Conservation (phyloP, 2,329 filamentous ascomycete species). For the Pseudogymnoascus sp. region DNA sequence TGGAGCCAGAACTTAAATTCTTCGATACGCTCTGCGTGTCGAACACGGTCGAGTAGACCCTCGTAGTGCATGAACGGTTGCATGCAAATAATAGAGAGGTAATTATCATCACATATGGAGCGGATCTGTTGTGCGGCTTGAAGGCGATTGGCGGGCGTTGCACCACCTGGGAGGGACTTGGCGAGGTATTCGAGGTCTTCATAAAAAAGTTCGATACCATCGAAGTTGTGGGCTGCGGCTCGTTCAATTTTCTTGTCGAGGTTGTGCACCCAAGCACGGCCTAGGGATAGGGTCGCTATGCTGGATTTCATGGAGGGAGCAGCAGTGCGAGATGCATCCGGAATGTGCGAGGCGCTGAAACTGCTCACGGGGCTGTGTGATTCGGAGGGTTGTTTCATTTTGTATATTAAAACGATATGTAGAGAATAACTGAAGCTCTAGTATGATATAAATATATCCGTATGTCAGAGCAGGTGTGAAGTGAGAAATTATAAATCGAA, state of each 20-base stretch:
- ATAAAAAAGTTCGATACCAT: constrained; percentile 70
- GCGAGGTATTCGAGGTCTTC: constrained; percentile 66
- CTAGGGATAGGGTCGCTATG: constrained; percentile 37
- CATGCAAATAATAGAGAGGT: constrained; percentile 47
- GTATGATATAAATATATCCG: background rate
- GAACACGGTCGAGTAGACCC: constrained; percentile 63
- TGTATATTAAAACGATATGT: background rate
- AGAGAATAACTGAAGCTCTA: background rate
- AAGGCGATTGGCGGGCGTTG: constrained; percentile 40
- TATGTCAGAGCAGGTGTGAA: background rate
- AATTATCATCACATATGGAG: constrained; percentile 49
- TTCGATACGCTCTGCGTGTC: constrained; percentile 29
- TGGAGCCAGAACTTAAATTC: constrained; percentile 3
- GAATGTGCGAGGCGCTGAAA: background rate
- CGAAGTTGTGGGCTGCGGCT: constrained; percentile 58
- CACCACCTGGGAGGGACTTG: constrained; percentile 20
- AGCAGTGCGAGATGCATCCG: background rate
- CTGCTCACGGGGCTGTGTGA: constrained; percentile 6
- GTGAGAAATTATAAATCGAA: background rate
- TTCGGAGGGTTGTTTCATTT: background rate
- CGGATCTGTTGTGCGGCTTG: constrained; percentile 53
- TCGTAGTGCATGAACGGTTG: constrained; percentile 37
- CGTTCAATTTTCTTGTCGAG: constrained; percentile 62
- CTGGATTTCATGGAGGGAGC: constrained; percentile 7
- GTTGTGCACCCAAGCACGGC: constrained; percentile 63